Percentiles rank a stretch among this genome's conserved stretches.
Conservation (phyloP, 2,329 filamentous ascomycete species). For the Pseudocercospora macadamiae region DNA sequence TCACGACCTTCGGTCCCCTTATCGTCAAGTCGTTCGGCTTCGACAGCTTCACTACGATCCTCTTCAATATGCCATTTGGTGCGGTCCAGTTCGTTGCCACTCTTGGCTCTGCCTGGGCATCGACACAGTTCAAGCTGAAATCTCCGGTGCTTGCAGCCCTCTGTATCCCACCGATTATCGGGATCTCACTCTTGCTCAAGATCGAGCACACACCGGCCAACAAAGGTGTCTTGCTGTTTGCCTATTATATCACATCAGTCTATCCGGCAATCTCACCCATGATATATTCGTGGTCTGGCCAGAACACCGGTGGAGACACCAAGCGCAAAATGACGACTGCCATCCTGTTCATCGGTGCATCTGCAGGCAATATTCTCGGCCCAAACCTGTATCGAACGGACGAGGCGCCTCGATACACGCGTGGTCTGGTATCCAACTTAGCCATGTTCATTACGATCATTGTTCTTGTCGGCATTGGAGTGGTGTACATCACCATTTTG, state of each 20-base stretch:
- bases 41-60: conserved; percentile 57
- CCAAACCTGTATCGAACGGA: conserved; percentile 66
- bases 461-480: conserved; percentile 50
- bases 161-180: conserved; percentile 60
- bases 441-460: conserved; percentile 64
- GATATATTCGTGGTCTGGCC: conserved; percentile 63
- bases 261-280: conserved; percentile 64
- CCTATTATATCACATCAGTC: conserved; percentile 63
- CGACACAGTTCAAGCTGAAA: conserved; percentile 59
- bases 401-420: conserved; percentile 61
- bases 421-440: conserved; percentile 63
- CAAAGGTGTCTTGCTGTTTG: conserved; percentile 56
- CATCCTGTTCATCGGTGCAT: conserved; percentile 67
- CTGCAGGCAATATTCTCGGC: conserved; percentile 67
- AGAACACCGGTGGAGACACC: conserved; percentile 69
- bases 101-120: conserved; percentile 59
- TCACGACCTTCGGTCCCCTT: conserved; percentile 61
- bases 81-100: conserved; percentile 63
- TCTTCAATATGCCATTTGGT: conserved; percentile 65
- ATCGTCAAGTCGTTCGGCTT: conserved; percentile 64
- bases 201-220: conserved; percentile 52
- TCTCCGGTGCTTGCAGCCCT: conserved; percentile 57
- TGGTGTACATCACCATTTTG: conserved; percentile 55
- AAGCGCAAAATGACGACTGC: conserved; percentile 70
- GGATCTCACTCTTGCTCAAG: conserved; percentile 57